Conservation (phyloP, 768 basidiomycete genomes). For the Cytidiella melzeri region DNA sequence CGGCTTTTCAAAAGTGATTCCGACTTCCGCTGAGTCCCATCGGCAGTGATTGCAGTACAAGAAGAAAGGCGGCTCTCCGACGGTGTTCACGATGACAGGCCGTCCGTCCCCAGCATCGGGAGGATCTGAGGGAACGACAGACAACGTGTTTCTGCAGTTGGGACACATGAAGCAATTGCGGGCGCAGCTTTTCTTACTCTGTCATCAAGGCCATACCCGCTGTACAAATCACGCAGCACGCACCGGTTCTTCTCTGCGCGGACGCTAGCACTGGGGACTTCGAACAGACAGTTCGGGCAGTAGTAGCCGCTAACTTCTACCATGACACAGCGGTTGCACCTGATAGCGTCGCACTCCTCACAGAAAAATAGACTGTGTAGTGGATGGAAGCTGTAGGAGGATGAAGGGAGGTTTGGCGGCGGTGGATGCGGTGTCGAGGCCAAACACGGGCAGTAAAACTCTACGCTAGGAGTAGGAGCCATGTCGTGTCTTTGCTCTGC, state of each 20-base stretch:
- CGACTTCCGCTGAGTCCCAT: slow-evolving; percentile 92
- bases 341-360: slow-evolving; percentile 94
- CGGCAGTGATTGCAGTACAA: slow-evolving; percentile 88
- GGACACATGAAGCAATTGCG: slow-evolving; percentile 98
- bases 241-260: slow-evolving; percentile 95
- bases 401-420: slow-evolving; percentile 70
- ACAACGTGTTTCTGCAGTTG: slow-evolving; percentile 82
- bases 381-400: slow-evolving; percentile 75
- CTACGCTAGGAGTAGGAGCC: slow-evolving; percentile 39
- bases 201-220: slow-evolving; percentile 1
- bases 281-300: slow-evolving; percentile 97
- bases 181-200: slow-evolving; percentile 67
- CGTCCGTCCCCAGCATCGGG: slow-evolving; percentile 55
- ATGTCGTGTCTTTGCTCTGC: no score
- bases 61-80: slow-evolving; percentile 86
- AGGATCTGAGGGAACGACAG: slow-evolving; percentile 86
- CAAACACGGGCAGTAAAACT: slow-evolving; percentile 74
- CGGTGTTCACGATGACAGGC: slow-evolving; percentile 44
- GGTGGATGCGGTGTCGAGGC: slow-evolving; percentile 56
- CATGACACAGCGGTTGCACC: slow-evolving; percentile 89
- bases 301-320: slow-evolving; percentile 96
- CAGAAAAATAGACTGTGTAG: slow-evolving; percentile 91
- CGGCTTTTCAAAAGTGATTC: slow-evolving; percentile 92
- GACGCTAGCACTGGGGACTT: slow-evolving; percentile 98
- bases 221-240: slow-evolving; percentile 11